Percentiles rank a stretch among this genome's conserved stretches.
These are phyloP conservation scores for Scleromitrula shiraiana DNA, from an alignment of 2,329 filamentous ascomycete species.

Conservation along the genomic window DNA sequence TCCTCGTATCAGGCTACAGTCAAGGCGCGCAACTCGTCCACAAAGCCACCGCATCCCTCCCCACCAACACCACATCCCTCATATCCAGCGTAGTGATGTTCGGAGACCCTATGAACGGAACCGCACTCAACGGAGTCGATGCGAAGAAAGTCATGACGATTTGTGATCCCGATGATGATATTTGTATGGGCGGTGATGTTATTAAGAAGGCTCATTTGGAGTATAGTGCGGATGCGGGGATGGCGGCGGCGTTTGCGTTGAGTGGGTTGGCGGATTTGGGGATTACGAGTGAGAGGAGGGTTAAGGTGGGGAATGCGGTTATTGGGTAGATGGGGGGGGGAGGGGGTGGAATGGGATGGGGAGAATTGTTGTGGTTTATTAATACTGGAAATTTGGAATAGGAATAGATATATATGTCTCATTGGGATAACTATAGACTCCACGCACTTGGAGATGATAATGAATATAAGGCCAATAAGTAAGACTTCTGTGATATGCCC, in stretches of 20 bases:
- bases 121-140: slow-evolving; percentile 17
- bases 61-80: slow-evolving; percentile 13
- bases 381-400: no score
- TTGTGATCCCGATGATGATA: slow-evolving; percentile 20
- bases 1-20: slow-evolving; percentile 23
- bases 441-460: no score
- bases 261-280: slow-evolving; percentile 17
- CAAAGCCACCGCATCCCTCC: slow-evolving; percentile 13
- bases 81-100: slow-evolving; percentile 22
- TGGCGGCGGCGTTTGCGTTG: slow-evolving; percentile 22
- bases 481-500: no score
- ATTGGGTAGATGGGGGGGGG: background rate
- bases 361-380: no score
- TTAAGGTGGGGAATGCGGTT: slow-evolving; percentile 1
- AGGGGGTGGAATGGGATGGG: no score
- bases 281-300: slow-evolving; percentile 20
- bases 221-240: slow-evolving; percentile 19
- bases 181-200: slow-evolving; percentile 19
- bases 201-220: slow-evolving; percentile 18
- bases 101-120: slow-evolving; percentile 25
- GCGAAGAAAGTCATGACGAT: slow-evolving; percentile 18
- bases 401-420: no score
- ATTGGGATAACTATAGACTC: no score
- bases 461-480: no score
- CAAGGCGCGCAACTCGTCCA: slow-evolving; percentile 27